Evolutionary conservation across 352 stramenopile species (phyloP).

Genomic region (Thraustochytrium sp.): DNA sequence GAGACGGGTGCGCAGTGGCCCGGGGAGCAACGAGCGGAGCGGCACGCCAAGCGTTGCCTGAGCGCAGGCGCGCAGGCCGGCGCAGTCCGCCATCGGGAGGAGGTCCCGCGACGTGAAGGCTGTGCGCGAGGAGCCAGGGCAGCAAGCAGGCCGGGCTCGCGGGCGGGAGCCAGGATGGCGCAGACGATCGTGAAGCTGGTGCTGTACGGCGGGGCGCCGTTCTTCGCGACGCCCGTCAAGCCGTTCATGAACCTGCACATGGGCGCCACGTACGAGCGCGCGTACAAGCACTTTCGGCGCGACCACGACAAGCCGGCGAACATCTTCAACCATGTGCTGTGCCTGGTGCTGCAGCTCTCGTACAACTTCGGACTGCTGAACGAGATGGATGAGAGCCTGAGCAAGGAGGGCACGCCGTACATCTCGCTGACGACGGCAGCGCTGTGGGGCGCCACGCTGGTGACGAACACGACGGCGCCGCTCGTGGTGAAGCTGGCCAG

Average conservation of each 20-base stretch:
- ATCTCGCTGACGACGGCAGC: background rate
- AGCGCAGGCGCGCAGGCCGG: no score
- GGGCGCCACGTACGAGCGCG: background rate
- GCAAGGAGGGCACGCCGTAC: background rate
- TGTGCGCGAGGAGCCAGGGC: no score
- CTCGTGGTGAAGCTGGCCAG: background rate
- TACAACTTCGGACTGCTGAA: slow-evolving; percentile 19
- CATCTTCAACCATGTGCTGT: background rate
- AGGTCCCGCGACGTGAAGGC: no score
- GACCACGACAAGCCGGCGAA: slow-evolving; percentile 1
- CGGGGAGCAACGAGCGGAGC: no score
- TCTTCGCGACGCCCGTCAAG: background rate
- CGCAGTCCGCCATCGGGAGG: no score
- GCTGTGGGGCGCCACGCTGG: background rate
- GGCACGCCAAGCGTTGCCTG: no score
- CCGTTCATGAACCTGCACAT: background rate
- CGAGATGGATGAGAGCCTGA: background rate
- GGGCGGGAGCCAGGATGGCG: no score
- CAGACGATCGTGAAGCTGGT: no score
- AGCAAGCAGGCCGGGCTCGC: no score
- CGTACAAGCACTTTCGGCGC: background rate
- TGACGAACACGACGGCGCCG: background rate
- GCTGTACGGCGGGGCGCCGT: background rate
- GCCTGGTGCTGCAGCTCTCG: background rate
- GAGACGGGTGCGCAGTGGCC: no score